phyloP scores from a whole-genome alignment of 768 basidiomycete species.

The Lentinus tigrinus region DNA sequence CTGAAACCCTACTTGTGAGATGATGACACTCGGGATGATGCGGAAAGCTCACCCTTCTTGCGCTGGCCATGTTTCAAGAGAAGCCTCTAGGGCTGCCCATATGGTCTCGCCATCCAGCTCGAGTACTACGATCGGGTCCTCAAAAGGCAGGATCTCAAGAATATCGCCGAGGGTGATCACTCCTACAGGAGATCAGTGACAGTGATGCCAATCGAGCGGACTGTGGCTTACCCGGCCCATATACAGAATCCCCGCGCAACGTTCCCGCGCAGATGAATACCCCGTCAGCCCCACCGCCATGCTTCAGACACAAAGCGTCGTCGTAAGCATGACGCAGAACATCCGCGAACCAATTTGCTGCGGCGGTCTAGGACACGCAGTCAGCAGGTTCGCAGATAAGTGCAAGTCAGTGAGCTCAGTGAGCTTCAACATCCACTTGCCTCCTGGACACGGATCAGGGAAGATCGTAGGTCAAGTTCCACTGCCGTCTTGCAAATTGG shows the following conservation, averaged over 20 bases:
- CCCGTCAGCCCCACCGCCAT: conserved; percentile 68
- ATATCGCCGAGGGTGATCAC: conserved; percentile 82
- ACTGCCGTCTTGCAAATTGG: conserved; percentile 73
- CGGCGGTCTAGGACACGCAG: conserved; percentile 72
- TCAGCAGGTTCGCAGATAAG: too few relatives aligned
- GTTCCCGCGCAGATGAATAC: conserved; percentile 84
- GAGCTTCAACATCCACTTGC: conserved; percentile 33
- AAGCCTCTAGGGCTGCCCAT: conserved; percentile 77
- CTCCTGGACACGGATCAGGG: conserved; percentile 72
- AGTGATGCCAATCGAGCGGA: neutral
- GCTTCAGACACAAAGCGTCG: conserved; percentile 58
- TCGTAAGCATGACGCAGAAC: conserved; percentile 82
- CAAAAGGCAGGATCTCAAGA: conserved; percentile 85
- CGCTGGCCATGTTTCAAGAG: conserved; percentile 77
- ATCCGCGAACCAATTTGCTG: conserved; percentile 85
- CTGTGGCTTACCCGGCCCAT: conserved; percentile 66
- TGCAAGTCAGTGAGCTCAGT: too few relatives aligned
- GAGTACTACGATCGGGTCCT: conserved; percentile 79
- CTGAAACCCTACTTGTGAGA: conserved; percentile 36
- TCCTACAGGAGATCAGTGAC: conserved; percentile 38
- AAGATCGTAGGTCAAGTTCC: conserved; percentile 70
- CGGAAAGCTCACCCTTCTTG: conserved; percentile 69
- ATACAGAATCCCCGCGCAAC: conserved; percentile 79
- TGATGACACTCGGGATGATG: neutral
- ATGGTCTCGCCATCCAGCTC: conserved; percentile 77